Conservation (phyloP, 140 eudicot species). For the Oenanthe javanica region DNA sequence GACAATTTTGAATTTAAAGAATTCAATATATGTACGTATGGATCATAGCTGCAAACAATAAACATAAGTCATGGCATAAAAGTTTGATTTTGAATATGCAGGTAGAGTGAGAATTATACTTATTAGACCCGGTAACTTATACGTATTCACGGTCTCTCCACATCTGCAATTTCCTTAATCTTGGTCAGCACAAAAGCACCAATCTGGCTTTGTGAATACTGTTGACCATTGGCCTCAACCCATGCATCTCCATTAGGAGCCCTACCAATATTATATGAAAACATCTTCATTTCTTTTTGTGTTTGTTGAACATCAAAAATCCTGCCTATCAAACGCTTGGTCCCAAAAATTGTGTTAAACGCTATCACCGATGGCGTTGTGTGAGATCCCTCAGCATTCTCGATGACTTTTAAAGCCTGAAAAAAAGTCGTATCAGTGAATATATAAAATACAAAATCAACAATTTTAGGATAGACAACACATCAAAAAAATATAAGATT, state of each 20-base stretch:
- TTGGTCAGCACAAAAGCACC: constrained; percentile 87
- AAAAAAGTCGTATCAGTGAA: background rate
- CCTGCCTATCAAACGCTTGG: constrained; percentile 88
- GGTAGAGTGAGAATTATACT: too few species aligned
- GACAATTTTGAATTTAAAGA: too few species aligned
- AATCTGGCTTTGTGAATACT: constrained; percentile 86
- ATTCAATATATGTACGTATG: too few species aligned
- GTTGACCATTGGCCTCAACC: constrained; percentile 91
- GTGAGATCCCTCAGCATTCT: constrained; percentile 87
- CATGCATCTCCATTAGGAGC: constrained; percentile 96
- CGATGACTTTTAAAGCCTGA: constrained; percentile 80
- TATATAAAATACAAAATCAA: background rate
- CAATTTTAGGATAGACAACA: too few species aligned
- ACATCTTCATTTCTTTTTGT: constrained; percentile 93
- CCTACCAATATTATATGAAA: constrained; percentile 73
- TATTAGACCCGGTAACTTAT: too few species aligned
- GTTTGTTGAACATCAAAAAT: constrained; percentile 77
- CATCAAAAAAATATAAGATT: too few species aligned
- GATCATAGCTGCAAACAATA: too few species aligned
- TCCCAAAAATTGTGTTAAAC: constrained; percentile 75
- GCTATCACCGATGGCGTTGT: constrained; percentile 98
- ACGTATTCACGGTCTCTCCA: constrained; percentile 28
- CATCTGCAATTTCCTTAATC: constrained; percentile 96
- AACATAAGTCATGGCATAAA: too few species aligned
- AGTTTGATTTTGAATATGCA: too few species aligned